Base-by-base conservation (phyloP, 257 asterid species). In the Jacaranda mimosifolia region DNA sequence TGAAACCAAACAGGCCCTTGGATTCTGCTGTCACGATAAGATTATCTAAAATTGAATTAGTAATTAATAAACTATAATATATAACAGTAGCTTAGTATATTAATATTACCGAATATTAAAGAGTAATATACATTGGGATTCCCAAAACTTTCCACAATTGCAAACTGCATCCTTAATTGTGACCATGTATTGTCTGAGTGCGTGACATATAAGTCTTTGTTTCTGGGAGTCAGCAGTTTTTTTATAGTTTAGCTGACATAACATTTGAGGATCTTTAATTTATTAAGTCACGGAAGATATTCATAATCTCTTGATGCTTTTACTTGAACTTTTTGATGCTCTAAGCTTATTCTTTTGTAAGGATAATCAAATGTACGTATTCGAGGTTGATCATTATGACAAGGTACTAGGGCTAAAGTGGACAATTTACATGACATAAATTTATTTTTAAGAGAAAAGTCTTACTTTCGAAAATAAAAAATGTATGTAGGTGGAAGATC, bases 101-200 rank as follows among this genome's bases (percentile, higher is more conserved):
- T 7, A 9, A 19, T 58, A 6, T 58, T 6, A 58, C 9, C 19
- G 38, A 26, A 26, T 21, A 26, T 26, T 26, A 26, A 26, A 26
- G 2, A 63, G 2, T 6, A n/a, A n/a, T n/a, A n/a, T 1, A 4
- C 15, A 6, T 15, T 49, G 73, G 73, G 80, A 74, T 76, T 57
- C 72, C 68, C 67, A 76, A 38, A 70, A 77, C 46, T 77, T 81
- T 71, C 76, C 32, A 40, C 52, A 64, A 67, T 38, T 76, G 9
- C 68, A 64, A 14, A 65, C 15, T 42, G 68, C 46, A 56, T 46
- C 68, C 51, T 14, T 9, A 67, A 4, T 57, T 55, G 69, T 73
- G 53, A 40, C 79, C 74, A 43, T 39, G 13, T 59, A 51, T 40
- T 15, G 59, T 35, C 58, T 73, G 67, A 18, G 58, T 15, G 45